Conservation (phyloP, 2,329 filamentous ascomycete species). For the Penicillium italicum region DNA sequence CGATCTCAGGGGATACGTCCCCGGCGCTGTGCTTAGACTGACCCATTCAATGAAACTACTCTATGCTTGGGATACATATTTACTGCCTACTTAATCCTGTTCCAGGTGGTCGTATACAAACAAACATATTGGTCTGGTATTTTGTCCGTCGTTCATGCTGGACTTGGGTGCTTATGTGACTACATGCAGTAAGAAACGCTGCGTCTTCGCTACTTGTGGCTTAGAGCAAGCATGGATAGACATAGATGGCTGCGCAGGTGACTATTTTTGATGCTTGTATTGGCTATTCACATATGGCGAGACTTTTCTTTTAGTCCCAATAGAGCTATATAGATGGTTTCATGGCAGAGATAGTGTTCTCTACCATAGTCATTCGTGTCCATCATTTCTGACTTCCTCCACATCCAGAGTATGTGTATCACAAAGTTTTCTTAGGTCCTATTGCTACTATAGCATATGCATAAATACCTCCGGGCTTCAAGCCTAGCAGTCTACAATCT, state of each 20-base stretch:
- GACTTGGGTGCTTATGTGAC: too few relatives aligned
- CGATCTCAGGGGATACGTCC: slow-evolving; percentile 1
- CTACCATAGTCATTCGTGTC: neutral
- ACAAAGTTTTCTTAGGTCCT: neutral
- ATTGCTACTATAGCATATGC: neutral
- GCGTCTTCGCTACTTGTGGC: too few relatives aligned
- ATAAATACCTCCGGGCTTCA: neutral
- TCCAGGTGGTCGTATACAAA: neutral
- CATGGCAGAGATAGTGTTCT: neutral
- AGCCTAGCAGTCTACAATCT: neutral
- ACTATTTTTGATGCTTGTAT: neutral
- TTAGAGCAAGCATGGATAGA: too few relatives aligned
- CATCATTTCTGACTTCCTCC: neutral
- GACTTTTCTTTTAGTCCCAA: neutral
- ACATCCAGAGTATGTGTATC: neutral
- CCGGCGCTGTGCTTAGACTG: slow-evolving; percentile 2
- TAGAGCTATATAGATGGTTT: neutral
- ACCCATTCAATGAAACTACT: neutral
- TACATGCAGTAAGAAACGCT: too few relatives aligned
- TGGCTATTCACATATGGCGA: neutral
- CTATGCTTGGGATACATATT: neutral
- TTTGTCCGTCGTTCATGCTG: too few relatives aligned
- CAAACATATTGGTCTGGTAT: too few relatives aligned
- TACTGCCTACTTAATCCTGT: neutral
- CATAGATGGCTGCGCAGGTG: too few relatives aligned